A percentile compares a stretch with the other conserved stretches of the same genome.
These are phyloP conservation scores for Cytospora piceae DNA, from an alignment of 2,329 filamentous ascomycete species.

Conservation along the genomic window DNA sequence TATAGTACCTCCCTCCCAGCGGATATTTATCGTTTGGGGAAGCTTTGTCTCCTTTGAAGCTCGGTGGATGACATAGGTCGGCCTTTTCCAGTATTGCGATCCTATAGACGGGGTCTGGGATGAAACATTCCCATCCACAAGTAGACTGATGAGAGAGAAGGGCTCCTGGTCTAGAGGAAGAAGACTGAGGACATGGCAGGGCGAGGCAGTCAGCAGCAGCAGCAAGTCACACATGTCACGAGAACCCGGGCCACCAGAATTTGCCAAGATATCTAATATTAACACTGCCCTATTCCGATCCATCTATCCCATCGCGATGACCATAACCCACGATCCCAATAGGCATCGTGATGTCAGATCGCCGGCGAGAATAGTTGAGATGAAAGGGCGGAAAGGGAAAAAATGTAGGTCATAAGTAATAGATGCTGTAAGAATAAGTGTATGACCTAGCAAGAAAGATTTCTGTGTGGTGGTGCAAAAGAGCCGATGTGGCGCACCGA, in stretches of 20 bases:
- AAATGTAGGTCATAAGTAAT: constrained; percentile 25
- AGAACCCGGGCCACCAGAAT: not conserved
- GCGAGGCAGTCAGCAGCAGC: not conserved
- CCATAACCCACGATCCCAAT: not conserved
- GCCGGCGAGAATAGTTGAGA: not conserved
- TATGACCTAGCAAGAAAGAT: constrained; percentile 25
- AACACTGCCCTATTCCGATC: not conserved
- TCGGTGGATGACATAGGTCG: too few species aligned
- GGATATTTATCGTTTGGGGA: not conserved
- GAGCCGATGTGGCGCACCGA: not conserved
- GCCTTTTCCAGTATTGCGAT: not conserved
- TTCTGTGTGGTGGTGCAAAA: constrained; percentile 14
- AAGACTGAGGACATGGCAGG: not conserved
- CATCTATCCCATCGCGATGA: not conserved
- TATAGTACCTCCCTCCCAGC: too few species aligned
- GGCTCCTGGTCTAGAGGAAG: not conserved
- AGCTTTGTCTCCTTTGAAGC: not conserved
- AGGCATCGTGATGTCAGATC: not conserved
- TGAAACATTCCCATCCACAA: too few species aligned
- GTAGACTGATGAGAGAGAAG: not conserved
- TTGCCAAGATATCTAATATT: constrained; percentile 3
- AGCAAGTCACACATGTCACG: not conserved
- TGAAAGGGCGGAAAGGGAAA: not conserved
- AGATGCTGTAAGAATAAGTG: constrained; percentile 27
- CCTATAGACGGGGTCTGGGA: not conserved